Evolutionary conservation across 2,329 filamentous ascomycete genomes (phyloP).

Genomic region (Setomelanomma holmii): DNA sequence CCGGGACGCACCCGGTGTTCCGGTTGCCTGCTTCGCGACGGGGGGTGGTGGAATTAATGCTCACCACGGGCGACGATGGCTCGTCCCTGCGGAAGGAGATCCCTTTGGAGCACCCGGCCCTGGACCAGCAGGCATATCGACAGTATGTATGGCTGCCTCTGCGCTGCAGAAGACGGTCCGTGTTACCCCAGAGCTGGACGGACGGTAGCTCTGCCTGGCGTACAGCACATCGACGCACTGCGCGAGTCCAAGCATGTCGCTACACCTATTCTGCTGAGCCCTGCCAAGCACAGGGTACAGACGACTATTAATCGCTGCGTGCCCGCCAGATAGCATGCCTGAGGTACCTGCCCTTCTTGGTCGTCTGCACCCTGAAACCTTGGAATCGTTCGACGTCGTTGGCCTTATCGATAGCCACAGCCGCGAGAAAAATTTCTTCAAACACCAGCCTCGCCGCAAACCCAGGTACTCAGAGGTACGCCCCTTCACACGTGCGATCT

Average conservation of each 20-base stretch:
- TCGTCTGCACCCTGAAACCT: conserved; percentile 8
- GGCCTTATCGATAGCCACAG: conserved; percentile 36
- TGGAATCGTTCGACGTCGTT: conserved; percentile 3
- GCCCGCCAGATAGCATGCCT: conserved; percentile 13
- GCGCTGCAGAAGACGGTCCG: conserved; percentile 30
- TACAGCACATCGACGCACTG: conserved; percentile 36
- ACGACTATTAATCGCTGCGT: conserved; percentile 36
- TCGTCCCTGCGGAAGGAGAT: conserved; percentile 23
- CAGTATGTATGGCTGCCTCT: conserved; percentile 27
- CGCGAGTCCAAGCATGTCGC: conserved; percentile 36
- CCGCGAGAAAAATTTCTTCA: conserved; percentile 21
- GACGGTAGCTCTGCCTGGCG: conserved; percentile 25
- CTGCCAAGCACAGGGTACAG: conserved; percentile 36
- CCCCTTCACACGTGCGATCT: conserved; percentile 16
- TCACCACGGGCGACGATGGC: conserved; percentile 25
- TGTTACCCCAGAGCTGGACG: conserved; percentile 30
- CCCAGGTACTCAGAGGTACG: conserved; percentile 29
- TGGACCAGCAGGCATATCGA: conserved; percentile 18
- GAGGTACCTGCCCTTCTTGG: conserved; percentile 20
- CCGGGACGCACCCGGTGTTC: conserved; percentile 24
- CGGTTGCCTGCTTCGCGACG: conserved; percentile 18
- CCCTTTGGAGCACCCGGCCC: conserved; percentile 27
- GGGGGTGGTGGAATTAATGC: conserved; percentile 27
- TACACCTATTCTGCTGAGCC: conserved; percentile 33
- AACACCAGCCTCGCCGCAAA: conserved; percentile 31